Percentiles rank a stretch among this genome's conserved stretches.
Conservation (phyloP, 1,284 basidiomycete species). For the Ustilago lituana region DNA sequence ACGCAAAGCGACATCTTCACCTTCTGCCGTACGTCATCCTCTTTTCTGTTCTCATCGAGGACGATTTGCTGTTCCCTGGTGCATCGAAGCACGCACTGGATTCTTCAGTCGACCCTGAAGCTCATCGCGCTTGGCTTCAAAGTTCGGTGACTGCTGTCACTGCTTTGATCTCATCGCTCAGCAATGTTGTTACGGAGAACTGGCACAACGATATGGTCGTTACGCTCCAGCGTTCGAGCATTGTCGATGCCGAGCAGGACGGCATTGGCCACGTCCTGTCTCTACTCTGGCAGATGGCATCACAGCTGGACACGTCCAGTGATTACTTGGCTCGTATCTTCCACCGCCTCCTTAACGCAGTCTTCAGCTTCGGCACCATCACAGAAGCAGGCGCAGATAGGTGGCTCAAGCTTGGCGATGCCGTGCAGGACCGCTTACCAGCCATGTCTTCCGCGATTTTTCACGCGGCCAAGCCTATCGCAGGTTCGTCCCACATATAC, state of each 20-base stretch:
- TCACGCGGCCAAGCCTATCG: conserved; percentile 38
- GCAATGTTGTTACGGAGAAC: conserved; percentile 28
- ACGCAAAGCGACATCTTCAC: conserved; percentile 74
- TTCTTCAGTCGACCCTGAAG: conserved; percentile 2
- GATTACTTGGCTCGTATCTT: conserved; percentile 54
- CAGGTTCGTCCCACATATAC: conserved; percentile 71
- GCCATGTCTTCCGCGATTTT: conserved; percentile 42
- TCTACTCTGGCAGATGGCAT: conserved; percentile 30
- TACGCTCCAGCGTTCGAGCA: conserved; percentile 25
- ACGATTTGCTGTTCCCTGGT: conserved; percentile 70
- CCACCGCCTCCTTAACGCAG: conserved; percentile 55
- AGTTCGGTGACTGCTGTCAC: conserved; percentile 45
- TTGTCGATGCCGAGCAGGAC: conserved; percentile 22
- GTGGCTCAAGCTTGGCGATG: conserved; percentile 57
- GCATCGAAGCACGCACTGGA: conserved; percentile 39
- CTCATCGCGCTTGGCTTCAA: conserved; percentile 33
- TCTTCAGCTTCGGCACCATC: conserved; percentile 56
- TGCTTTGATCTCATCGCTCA: conserved; percentile 34
- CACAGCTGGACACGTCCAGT: conserved; percentile 12
- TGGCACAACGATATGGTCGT: conserved; percentile 49
- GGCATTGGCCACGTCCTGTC: conserved; percentile 34
- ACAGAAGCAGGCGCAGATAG: conserved; percentile 46
- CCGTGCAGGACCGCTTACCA: conserved; percentile 29
- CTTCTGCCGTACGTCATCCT: conserved; percentile 69
- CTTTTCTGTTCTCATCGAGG: conserved; percentile 66